Evolutionary conservation across 1,284 basidiomycete species (phyloP).

Genomic region (Apiotrichum laibachii): DNA sequence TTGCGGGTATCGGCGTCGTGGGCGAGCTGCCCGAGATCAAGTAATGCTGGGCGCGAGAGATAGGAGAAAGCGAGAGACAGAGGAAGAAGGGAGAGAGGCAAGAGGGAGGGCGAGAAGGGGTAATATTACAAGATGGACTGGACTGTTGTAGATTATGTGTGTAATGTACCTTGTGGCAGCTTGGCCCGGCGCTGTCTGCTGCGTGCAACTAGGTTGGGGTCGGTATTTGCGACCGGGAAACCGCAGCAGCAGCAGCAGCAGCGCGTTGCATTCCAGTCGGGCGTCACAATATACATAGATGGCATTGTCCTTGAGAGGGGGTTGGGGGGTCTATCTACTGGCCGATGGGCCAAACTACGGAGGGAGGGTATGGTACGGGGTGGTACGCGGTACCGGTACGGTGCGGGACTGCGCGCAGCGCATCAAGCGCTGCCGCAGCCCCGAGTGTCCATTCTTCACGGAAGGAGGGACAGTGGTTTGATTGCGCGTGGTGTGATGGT

Average conservation of each 20-base stretch:
- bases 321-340: not conserved
- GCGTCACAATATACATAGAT: not conserved
- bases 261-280: not conserved
- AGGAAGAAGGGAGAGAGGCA: not conserved
- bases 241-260: no score
- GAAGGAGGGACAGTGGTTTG: not conserved
- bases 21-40: constrained; percentile 15
- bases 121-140: no score
- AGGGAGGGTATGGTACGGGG: not conserved
- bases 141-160: no score
- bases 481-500: not conserved
- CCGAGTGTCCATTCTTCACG: not conserved
- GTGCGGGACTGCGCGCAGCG: no score
- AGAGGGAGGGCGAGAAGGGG: no score
- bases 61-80: not conserved
- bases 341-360: not conserved
- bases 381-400: not conserved
- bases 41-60: not conserved
- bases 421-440: not conserved
- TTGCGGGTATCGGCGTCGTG: constrained; percentile 9
- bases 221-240: no score
- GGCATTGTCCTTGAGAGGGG: not conserved
- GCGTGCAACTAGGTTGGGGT: no score
- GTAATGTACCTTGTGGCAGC: no score
- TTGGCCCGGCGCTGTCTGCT: no score